Base-by-base conservation (phyloP, 2,329 filamentous ascomycete genomes). In the Dactylella cylindrospora region DNA sequence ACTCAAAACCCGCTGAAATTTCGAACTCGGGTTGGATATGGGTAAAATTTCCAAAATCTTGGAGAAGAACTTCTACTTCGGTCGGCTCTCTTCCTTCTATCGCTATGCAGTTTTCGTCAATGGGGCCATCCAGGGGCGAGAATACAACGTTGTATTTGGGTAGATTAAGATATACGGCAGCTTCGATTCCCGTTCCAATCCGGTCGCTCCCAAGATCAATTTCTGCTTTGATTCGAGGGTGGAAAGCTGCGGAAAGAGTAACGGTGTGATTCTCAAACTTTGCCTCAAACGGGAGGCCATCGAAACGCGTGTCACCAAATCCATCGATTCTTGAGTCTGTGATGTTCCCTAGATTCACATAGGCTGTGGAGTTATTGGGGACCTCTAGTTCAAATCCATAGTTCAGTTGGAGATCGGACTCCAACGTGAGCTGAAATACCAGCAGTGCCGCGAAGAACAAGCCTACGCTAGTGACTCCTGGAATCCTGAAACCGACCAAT, bases 61-160 rank as follows among this genome's bases (percentile, higher is more conserved):
- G 35, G 12, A 51, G 47, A 10, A 40, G n/a, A 26, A 15, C 28
- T 26, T 51, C 47, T 3, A 17, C 26, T n/a, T 43, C 32, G 6
- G 47, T 51, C 7, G 47, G 36, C 6, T 32, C 13, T 33, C 47
- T 28, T n/a, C 19, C 35, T 7, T 2, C 9, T 2, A 51, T 13
- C 26, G 41, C 47, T 10, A 28, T 51, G 17, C 47, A 51, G 26
- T 51, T 51, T n/a, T 33, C 26, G 12, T 43, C 47, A 19, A 51
- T 41, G 1, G 47, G 20, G 2, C 47, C 47, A 2, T 6, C 4
- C 3, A 38, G 35, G 12, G 36, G 47, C 12, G 25, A 19, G 19
- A 43, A 31, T 2, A 19, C 36, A 20, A 51, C 19, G 8, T 35
- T 10, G 19, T 41, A 51, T 26, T 43, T 51, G 15, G 47, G 47